Evolutionary conservation across 495 filamentous ascomycete genomes (phyloP).

Genomic region (Cladorrhinum samala): DNA sequence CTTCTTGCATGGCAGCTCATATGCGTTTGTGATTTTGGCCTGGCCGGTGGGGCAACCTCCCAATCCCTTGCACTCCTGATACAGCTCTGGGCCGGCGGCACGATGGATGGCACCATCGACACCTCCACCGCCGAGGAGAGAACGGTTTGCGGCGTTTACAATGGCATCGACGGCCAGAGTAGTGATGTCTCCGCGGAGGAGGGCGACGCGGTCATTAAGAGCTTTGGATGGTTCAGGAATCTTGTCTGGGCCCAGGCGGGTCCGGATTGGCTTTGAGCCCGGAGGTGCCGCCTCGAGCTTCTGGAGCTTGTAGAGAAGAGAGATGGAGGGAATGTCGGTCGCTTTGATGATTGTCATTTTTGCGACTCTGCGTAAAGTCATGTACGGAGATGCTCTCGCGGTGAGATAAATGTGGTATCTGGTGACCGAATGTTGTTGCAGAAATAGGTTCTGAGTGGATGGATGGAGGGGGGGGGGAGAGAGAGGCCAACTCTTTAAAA

Average conservation of each 20-base stretch:
- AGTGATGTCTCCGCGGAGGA: slow-evolving; percentile 78
- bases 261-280: slow-evolving; percentile 6
- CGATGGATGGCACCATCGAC: slow-evolving; percentile 85
- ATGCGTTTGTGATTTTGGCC: slow-evolving; percentile 78
- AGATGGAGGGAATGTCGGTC: slow-evolving; percentile 59
- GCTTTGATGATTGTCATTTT: slow-evolving; percentile 25
- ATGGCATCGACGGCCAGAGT: slow-evolving; percentile 73
- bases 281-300: slow-evolving; percentile 29
- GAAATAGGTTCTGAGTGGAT: too few species aligned
- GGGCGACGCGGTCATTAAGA: slow-evolving; percentile 66
- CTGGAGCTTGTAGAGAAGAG: slow-evolving; percentile 52
- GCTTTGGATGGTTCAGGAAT: slow-evolving; percentile 36
- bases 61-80: slow-evolving; percentile 62
- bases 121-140: slow-evolving; percentile 76
- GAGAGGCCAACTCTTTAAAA: too few species aligned
- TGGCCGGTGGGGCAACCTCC: slow-evolving; percentile 68
- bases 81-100: slow-evolving; percentile 64
- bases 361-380: neutral
- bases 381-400: too few species aligned
- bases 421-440: too few species aligned
- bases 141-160: slow-evolving; percentile 86
- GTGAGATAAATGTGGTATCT: too few species aligned
- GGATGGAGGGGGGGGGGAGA: too few species aligned
- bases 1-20: slow-evolving; percentile 64
- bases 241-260: slow-evolving; percentile 17